Conservation (phyloP, 78 protist genomes). For the Andalucia godoyi region DNA sequence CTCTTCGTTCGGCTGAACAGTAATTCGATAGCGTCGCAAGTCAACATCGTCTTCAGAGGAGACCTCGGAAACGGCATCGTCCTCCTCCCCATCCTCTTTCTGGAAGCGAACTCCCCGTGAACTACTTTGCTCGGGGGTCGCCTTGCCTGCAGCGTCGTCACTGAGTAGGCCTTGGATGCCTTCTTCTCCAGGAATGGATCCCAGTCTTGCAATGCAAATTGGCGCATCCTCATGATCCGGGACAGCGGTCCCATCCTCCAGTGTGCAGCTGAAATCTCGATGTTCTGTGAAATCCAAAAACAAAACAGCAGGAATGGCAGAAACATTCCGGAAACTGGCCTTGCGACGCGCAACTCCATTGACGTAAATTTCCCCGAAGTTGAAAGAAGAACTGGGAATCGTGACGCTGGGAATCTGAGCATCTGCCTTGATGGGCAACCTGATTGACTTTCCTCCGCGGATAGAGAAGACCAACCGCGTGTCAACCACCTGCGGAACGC, state of each 20-base stretch:
- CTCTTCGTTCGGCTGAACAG: background rate
- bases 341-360: background rate
- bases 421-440: constrained; percentile 8
- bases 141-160: too few species aligned
- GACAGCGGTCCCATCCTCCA: too few species aligned
- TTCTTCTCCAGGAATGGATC: too few species aligned
- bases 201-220: too few species aligned
- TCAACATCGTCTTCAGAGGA: too few species aligned
- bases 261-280: constrained; percentile 8
- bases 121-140: too few species aligned
- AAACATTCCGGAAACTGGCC: constrained; percentile 9
- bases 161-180: too few species aligned
- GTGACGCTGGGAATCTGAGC: constrained; percentile 17
- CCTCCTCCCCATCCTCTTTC: too few species aligned
- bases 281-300: background rate
- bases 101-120: too few species aligned
- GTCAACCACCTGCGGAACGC: background rate
- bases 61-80: too few species aligned
- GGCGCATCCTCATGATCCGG: too few species aligned
- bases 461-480: background rate
- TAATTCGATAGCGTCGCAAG: too few species aligned
- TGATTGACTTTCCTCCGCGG: constrained; percentile 14
- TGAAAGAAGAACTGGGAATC: background rate
- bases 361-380: constrained; percentile 17
- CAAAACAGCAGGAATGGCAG: constrained; percentile 4